Evolutionary conservation across 192 early-diverging fungal genomes (phyloP), one percentile per base, ranked within the genome.

Genomic region (Podila minutissima): DNA sequence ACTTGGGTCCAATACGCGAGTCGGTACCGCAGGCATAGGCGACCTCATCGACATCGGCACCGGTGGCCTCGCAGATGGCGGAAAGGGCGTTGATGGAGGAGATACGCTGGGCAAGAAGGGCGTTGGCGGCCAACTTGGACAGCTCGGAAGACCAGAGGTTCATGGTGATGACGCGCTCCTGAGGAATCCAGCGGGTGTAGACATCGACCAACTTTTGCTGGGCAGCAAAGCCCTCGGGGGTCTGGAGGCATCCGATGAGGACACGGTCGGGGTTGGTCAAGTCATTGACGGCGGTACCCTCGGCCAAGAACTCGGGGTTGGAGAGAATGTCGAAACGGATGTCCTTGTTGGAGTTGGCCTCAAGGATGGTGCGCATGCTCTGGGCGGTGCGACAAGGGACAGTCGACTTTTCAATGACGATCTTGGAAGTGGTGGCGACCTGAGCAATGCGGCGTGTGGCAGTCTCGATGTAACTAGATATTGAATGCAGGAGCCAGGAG

Each of bases 281-380:
- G 74, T 97, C 95, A 24, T 73, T 82, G 59, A 96, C 88, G 19
- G 95, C 95, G 13, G 95, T 95, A 53, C 95, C 96, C 84, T 97
- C 96, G 71, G 95, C 94, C 68, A 97, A 88, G 83, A 97, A 97
- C 86, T 97, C 96, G 26, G 96, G 96, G 82, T 97, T 97, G 13
- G 95, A 94, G 58, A 96, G 85, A 64, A 97, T 95, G 64, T 92
- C 89, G 74, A 97, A 96, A 28, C 82, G 84, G 31, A 95, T 90
- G 49, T 86, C 85, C 13, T 75, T 74, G 26, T 69, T 86, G 8
- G 85, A 88, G 79, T 95, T 95, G 41, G 93, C 88, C 53, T 92
- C 91, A 19, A 96, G 86, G 49, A 95, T 96, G 28, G 88, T 88
- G 63, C 92, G 87, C 86, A 97, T 92, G 68, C 86, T 83, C 66